phyloP scores from a whole-genome alignment of 768 basidiomycete genomes.

The Suillus tomentosus region DNA sequence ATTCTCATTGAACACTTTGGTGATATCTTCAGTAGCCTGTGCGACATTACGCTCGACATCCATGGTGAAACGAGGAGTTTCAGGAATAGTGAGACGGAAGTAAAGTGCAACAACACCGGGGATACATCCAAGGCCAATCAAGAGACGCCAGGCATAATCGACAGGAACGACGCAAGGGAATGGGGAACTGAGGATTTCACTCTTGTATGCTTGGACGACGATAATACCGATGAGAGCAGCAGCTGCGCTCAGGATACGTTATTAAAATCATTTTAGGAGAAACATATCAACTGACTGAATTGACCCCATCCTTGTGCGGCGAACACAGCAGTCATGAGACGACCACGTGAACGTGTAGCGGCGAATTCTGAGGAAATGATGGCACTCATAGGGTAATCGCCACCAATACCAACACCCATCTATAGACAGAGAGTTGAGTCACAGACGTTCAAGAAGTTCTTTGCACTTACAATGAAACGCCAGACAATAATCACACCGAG shows the following conservation, averaged over 20 bases:
- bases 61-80: slow-evolving; percentile 91
- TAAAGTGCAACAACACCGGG: slow-evolving; percentile 83
- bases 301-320: slow-evolving; percentile 89
- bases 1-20: slow-evolving; percentile 58
- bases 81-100: slow-evolving; percentile 92
- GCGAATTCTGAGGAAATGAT: slow-evolving; percentile 92
- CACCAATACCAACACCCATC: slow-evolving; percentile 86
- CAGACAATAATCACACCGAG: slow-evolving; percentile 80
- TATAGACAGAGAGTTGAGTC: slow-evolving; percentile 17
- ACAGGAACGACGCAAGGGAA: slow-evolving; percentile 47
- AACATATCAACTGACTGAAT: slow-evolving; percentile 45
- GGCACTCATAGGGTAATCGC: slow-evolving; percentile 84
- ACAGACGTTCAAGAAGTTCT: neutral
- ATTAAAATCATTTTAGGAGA: neutral
- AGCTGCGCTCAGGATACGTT: slow-evolving; percentile 34
- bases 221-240: slow-evolving; percentile 69
- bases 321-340: slow-evolving; percentile 90
- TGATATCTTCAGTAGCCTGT: slow-evolving; percentile 74
- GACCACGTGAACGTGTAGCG: slow-evolving; percentile 70
- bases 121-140: slow-evolving; percentile 86
- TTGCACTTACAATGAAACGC: slow-evolving; percentile 64
- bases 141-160: slow-evolving; percentile 82
- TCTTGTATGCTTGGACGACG: slow-evolving; percentile 69
- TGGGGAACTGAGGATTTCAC: slow-evolving; percentile 47
- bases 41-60: slow-evolving; percentile 83